Evolutionary conservation across 1,284 basidiomycete genomes (phyloP), one percentile per base, ranked within the genome.

Genomic region (Ustilago cynodontis): DNA sequence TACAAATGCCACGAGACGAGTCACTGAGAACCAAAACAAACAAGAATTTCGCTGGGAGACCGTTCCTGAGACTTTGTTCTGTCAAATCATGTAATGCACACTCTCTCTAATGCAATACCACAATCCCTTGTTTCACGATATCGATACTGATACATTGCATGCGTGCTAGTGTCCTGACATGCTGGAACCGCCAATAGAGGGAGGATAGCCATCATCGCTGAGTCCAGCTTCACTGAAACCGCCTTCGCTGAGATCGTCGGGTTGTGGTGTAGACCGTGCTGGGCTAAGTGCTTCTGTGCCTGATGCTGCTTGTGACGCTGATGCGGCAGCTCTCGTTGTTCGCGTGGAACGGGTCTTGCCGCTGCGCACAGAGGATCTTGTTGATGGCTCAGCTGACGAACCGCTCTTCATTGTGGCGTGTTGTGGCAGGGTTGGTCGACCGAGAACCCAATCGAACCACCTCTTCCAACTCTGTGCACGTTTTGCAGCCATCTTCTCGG

Each of bases 401-500:
- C 28, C 14, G 24, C 41, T 33, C 24, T n/a, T 37, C 5, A 2
- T 20, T 18, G n/a, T 39, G n/a, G 13, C n/a, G 7, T 16, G 47
- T 26, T 24, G 35, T 49, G 56, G 52, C 1, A 4, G 37, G 6
- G 24, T 39, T 20, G 56, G 41, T 29, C 54, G 53, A 24, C 70
- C 58, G 9, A 71, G 50, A 26, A 54, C 60, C 20, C 56, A 65
- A 24, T 78, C 71, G 43, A 78, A 54, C 71, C 71, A 78, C 1
- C 68, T 57, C 51, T 71, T 73, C 75, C 75, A 78, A 29, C 59
- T 62, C 53, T 67, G 67, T n/a, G 67, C 67, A 2, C 75, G 33
- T 41, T 71, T 74, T 0, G 76, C 77, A 29, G 80, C 71, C n/a
- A 85, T 55, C 67, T 82, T 90, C 82, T 93, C 92, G 69, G 91